Evolutionary conservation across 1,284 basidiomycete species (phyloP), one percentile per base, ranked within the genome.

Genomic region (Trametes versicolor): DNA sequence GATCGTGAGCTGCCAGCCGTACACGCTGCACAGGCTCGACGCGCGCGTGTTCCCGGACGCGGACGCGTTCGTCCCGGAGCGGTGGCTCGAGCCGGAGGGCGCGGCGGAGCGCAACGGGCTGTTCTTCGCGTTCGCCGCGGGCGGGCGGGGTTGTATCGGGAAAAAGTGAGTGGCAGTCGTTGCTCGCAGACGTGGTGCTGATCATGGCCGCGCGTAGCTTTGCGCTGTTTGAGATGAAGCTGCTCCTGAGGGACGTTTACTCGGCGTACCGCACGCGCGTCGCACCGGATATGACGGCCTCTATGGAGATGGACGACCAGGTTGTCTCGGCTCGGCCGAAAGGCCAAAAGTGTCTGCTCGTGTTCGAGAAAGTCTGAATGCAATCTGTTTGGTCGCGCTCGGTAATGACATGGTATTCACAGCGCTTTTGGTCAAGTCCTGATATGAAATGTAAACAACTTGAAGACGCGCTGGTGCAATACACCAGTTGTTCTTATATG

Each of bases 1-100:
- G 72, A 97, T 99, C 93, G 87, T 99, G 70, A 97, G 99, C 71
- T 97, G 97, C 7, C 94, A 94, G 27, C 94, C 98, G 81, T 98
- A 93, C 80, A 93, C 93, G 75, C 94, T 96, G 15, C 83, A 98
- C 48, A 95, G 98, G 76, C 58, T 72, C 25, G 97, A 99, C 77
- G 85, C 91, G 36, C 81, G 82, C 37, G 88, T 96, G 57, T 99
- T 95, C 83, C 93, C 94, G 37, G 86, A 95, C 62, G 95, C 97
- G 10, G 93, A 97, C 43, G 79, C 81, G 65, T 91, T 98, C 78
- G 72, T 83, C 23, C 97, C 97, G 6, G 96, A 98, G 76, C 90
- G 97, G 68, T 99, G 96, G 96, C 82, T 98, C 56, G 91, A 94
- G 70, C 85, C 90, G 53, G 81, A 88, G 29, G 88, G 89, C 71